A percentile compares a stretch with the other conserved stretches of the same genome.
phyloP scores from a whole-genome alignment of 192 early-diverging fungal genomes.

The Podila horticola region DNA sequence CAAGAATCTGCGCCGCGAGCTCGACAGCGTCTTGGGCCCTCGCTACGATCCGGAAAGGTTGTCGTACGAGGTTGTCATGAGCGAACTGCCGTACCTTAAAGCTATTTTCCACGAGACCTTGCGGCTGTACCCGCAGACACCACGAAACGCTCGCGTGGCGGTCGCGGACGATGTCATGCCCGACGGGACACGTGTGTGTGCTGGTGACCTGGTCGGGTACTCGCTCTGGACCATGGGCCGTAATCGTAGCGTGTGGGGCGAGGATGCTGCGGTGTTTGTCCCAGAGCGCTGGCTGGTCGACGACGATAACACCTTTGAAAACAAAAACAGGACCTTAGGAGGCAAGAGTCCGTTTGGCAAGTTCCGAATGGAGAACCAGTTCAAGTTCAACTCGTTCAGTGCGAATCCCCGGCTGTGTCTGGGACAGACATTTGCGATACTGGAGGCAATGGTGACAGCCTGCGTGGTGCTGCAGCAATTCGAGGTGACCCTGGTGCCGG shows the following conservation, averaged over 20 bases:
- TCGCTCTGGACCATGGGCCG: constrained; percentile 60
- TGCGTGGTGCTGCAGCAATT: constrained; percentile 11
- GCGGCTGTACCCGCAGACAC: constrained; percentile 70
- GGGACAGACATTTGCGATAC: constrained; percentile 25
- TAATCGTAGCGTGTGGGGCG: constrained; percentile 62
- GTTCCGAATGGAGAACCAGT: constrained; percentile 14
- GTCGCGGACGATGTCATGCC: constrained; percentile 65
- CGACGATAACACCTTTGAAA: constrained; percentile 7
- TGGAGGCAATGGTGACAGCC: constrained; percentile 14
- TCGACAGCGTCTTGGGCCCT: neutral
- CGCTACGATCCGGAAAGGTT: neutral
- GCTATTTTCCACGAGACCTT: constrained; percentile 65
- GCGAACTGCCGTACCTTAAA: constrained; percentile 53
- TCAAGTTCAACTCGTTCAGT: constrained; percentile 61
- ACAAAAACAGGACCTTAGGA: neutral
- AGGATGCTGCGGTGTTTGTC: constrained; percentile 63
- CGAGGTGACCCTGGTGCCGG: neutral
- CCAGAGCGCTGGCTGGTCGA: constrained; percentile 70
- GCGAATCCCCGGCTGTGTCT: constrained; percentile 54
- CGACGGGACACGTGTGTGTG: constrained; percentile 62
- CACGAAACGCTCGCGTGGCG: constrained; percentile 58
- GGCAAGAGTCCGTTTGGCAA: constrained; percentile 8
- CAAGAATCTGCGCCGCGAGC: constrained; percentile 25
- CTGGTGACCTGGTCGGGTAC: constrained; percentile 57
- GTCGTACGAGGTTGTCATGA: constrained; percentile 13